Evolutionary conservation across 2,329 filamentous ascomycete genomes (phyloP).

Genomic region (Trichoderma sp.): DNA sequence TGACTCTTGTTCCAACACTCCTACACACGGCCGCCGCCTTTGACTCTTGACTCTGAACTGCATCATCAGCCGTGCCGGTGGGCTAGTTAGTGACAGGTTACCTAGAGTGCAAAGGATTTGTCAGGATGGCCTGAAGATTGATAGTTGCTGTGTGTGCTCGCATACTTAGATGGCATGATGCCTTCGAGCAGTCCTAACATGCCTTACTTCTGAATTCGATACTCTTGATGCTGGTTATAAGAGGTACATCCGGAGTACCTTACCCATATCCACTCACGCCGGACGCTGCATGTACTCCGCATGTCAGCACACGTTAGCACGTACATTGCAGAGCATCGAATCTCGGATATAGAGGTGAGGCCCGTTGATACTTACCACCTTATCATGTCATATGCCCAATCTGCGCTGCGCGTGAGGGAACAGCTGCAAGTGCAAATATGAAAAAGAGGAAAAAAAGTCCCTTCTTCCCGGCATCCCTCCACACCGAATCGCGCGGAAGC

Average conservation of each 20-base stretch:
- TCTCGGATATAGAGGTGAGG: not conserved
- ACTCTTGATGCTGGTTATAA: not conserved
- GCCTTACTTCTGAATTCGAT: no score
- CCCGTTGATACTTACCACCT: no score
- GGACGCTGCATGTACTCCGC: constrained; percentile 7
- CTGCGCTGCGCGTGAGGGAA: not conserved
- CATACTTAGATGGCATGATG: not conserved
- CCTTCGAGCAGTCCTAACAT: not conserved
- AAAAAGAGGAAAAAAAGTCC: constrained; percentile 1
- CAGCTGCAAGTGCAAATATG: not conserved
- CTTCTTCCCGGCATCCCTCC: not conserved
- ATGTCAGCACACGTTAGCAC: not conserved
- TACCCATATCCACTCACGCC: not conserved
- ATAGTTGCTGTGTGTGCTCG: not conserved
- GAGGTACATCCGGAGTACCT: constrained; percentile 1
- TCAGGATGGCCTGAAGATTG: not conserved
- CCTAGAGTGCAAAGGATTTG: not conserved
- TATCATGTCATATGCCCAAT: not conserved
- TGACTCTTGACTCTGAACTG: not conserved
- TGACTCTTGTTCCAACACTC: constrained; percentile 13
- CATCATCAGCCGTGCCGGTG: constrained; percentile 1
- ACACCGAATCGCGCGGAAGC: constrained; percentile 22
- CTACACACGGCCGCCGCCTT: not conserved
- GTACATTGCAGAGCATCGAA: not conserved
- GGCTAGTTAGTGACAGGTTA: not conserved